Evolutionary conservation across 805 yeast genomes (phyloP), one percentile per base, ranked within the genome.

Genomic region (Nakazawaea siamensis): DNA sequence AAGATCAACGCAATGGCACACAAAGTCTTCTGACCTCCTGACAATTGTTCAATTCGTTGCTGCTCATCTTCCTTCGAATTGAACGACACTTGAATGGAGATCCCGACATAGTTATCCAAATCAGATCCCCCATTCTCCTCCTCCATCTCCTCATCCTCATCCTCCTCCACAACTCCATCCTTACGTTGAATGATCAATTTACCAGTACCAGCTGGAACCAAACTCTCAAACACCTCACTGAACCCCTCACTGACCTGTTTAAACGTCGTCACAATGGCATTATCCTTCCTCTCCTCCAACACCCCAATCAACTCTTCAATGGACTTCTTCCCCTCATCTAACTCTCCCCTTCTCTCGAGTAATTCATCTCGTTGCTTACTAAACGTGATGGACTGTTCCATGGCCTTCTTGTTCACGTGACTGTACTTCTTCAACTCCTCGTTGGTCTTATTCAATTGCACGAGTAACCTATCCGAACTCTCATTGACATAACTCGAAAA

Each of bases 11-110:
- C 88, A 46, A 92, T 76, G 1, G 98, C 97, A 64, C 97, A 88
- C n/a, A 92, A 63, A 0, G 97, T 83, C 54, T 90, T 90, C 51
- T 92, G 98, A 9, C 98, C 98, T 27, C 98, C 98, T 1, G 96
- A 85, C 13, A 92, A 64, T 52, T 88, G 97, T 52, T 86, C 95
- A 38, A 90, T 80, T 42, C 83, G 68, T 41, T 80, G 82, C 53
- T 85, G 95, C 45, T 87, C 96, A 50, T 88, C 82, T 18, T 70
- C 67, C 50, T 79, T 79, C 8, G 94, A 80, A 52, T 86, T 90
- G 66, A 90, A 90, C 0, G 96, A 84, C 3, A 88, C 97, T 8
- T 80, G 67, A 36, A 92, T 84, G 0, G 94, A 73, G 3, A 90
- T 86, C 17, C 97, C 97, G 9, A 66, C 62, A 52, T 81, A 85